These are phyloP conservation scores for Coffea canephora DNA, from an alignment of 257 asterid species.

Conservation along the genomic window DNA sequence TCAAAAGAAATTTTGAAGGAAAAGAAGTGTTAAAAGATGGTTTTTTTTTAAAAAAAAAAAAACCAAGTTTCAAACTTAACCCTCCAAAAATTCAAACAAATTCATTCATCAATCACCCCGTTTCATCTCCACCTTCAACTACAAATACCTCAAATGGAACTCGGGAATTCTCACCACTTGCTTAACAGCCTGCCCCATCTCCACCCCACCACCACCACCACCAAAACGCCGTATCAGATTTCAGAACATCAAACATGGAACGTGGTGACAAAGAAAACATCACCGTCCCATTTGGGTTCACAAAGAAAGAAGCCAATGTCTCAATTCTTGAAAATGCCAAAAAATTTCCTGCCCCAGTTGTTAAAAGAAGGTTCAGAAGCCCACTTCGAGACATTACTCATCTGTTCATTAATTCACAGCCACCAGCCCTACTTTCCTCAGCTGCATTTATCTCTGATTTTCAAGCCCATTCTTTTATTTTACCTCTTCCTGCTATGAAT, in stretches of 20 bases:
- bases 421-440: background rate
- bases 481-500: background rate
- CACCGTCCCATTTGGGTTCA: conserved; percentile 13
- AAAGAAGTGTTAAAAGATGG: background rate
- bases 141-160: conserved; percentile 10
- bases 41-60: too few relatives aligned
- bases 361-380: conserved; percentile 28
- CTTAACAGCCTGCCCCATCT: background rate
- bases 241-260: conserved; percentile 16
- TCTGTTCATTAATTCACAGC: conserved; percentile 10
- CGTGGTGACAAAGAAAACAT: conserved; percentile 45
- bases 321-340: conserved; percentile 11
- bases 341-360: background rate
- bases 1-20: background rate
- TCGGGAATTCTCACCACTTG: background rate
- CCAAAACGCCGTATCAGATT: conserved; percentile 9
- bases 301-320: conserved; percentile 5
- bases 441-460: background rate
- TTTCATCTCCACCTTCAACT: background rate
- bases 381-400: conserved; percentile 49
- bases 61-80: conserved; percentile 12
- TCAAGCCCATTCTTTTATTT: conserved; percentile 2
- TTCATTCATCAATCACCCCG: background rate
- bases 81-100: conserved; percentile 24
- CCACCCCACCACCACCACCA: too few relatives aligned